A percentile compares a stretch with the other conserved stretches of the same genome.
Evolutionary conservation across 2,329 filamentous ascomycete species (phyloP).

Genomic region (Thermoascus crustaceus): DNA sequence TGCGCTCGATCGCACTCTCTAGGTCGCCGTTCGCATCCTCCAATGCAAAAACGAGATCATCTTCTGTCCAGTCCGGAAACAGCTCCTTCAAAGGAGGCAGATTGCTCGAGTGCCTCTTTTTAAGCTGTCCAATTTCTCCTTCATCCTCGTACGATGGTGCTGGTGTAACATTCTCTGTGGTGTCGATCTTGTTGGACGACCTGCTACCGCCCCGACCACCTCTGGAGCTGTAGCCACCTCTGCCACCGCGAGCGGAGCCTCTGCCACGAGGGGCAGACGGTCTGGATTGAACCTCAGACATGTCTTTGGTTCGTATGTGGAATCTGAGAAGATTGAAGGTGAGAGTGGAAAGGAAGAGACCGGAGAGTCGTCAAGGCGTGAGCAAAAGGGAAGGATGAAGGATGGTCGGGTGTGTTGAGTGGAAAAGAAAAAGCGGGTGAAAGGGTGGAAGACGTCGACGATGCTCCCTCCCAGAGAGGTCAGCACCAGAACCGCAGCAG

Average conservation of each 20-base stretch:
- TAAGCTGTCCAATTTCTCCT: constrained; percentile 83
- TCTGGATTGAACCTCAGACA: constrained; percentile 93
- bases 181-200: constrained; percentile 65
- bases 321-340: constrained; percentile 19
- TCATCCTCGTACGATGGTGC: constrained; percentile 64
- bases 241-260: constrained; percentile 79
- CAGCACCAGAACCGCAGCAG: constrained; percentile 29
- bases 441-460: constrained; percentile 22
- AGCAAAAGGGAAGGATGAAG: constrained; percentile 20
- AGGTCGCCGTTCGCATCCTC: constrained; percentile 58
- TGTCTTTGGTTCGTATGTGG: constrained; percentile 44
- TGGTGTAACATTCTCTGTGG: constrained; percentile 53
- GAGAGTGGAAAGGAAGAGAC: constrained; percentile 18
- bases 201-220: constrained; percentile 61
- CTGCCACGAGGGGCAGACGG: constrained; percentile 76
- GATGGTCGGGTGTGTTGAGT: constrained; percentile 21
- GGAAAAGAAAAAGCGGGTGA: constrained; percentile 20
- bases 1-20: constrained; percentile 42
- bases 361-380: constrained; percentile 17
- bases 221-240: constrained; percentile 63
- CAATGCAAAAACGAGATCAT: constrained; percentile 86
- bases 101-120: constrained; percentile 77
- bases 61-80: constrained; percentile 91
- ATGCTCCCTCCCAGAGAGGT: constrained; percentile 33
- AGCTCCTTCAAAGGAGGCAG: constrained; percentile 80